Base-by-base conservation (phyloP, 345 rosid genomes). In the Camelina neglecta region DNA sequence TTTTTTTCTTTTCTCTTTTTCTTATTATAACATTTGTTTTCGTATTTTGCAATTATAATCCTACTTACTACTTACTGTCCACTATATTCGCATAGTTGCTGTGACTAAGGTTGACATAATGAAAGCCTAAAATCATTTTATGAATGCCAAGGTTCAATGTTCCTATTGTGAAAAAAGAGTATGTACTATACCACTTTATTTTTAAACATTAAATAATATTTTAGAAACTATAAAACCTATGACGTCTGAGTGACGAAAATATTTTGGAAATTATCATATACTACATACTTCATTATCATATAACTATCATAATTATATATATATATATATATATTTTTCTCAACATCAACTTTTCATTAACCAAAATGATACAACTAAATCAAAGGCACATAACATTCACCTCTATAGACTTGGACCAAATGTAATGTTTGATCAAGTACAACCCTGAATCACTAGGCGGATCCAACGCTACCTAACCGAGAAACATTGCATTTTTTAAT, bases 71-170 rank as follows among this genome's bases (percentile, higher is more conserved):
- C 36, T 47, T 47, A 48, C 1, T 60, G 48, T 48, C 39, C 7
- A 60, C 4, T 29, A 29, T n/a, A 36, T 71, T 9, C 21, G 16
- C 24, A 13, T 59, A 47, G 66, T 47, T 49, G 71, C 71, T 8
- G 20, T 56, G 64, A 41, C 18, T 41, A 42, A 26, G 54, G 24
- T 69, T 69, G 18, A 26, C 11, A 10, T 29, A 11, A 55, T 55
- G 41, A 41, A 41, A n/a, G 8, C 2, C 1, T 16, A 39, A n/a
- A 24, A n/a, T 59, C 29, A 16, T 18, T 56, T 39, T 11, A 44
- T 26, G 6, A 54, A 42, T 44, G 11, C 7, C 8, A 42, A 55
- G 2, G 18, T 69, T 50, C 12, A 42, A 11, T n/a, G 41, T 24
- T 39, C 26, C 21, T 53, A 54, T 54, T 15, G 53, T 54, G 26